Percentiles rank a stretch among this genome's conserved stretches.
phyloP scores from a whole-genome alignment of 2,329 filamentous ascomycete species.

The Pseudogymnoascus sp. region DNA sequence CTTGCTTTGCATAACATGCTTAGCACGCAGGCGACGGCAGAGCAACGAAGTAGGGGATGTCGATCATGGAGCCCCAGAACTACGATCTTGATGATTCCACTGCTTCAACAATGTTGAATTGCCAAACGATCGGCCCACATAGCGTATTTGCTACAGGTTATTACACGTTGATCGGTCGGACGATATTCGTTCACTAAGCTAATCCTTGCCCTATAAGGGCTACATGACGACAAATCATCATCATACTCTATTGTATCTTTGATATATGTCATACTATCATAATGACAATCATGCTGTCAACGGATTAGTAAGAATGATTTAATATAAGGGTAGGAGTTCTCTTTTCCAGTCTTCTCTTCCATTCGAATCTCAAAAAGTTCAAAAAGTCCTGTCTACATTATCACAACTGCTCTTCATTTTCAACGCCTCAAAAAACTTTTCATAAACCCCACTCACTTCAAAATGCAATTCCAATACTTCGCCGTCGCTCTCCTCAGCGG shows the following conservation, averaged over 20 bases:
- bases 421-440: not conserved
- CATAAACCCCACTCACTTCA: not conserved
- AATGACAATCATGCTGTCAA: not conserved
- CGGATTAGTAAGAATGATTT: conserved; percentile 1
- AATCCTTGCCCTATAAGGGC: not conserved
- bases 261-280: conserved; percentile 3
- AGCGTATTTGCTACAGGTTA: not conserved
- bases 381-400: not conserved
- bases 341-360: not conserved
- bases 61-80: not conserved
- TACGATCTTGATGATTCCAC: not conserved
- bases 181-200: not conserved
- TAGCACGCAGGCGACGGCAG: not conserved
- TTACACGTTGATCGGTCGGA: not conserved
- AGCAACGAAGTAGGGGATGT: not conserved
- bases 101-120: not conserved
- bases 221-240: not conserved
- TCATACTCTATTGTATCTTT: not conserved
- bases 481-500: not conserved
- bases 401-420: not conserved
- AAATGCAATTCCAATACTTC: conserved; percentile 2
- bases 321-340: conserved; percentile 5
- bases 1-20: not conserved
- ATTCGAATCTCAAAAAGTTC: not conserved
- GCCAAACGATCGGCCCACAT: not conserved